These are phyloP conservation scores for Nakaseomyces uthaithaninus DNA, from an alignment of 1,139 yeast genomes.

Conservation along the genomic window DNA sequence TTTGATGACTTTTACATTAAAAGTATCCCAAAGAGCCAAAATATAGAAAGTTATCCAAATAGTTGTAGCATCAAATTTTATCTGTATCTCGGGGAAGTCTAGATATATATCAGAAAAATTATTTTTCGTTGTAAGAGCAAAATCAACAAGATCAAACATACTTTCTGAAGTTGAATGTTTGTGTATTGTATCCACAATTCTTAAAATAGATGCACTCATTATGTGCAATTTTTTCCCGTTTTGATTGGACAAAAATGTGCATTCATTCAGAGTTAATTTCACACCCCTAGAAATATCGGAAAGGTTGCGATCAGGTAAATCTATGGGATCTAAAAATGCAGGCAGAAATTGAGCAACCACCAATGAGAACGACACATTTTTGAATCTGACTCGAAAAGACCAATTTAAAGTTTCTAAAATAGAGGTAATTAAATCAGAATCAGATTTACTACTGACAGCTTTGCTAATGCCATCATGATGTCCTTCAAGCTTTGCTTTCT, in stretches of 20 bases:
- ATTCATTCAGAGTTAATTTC: constrained; percentile 18
- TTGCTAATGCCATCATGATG: neutral
- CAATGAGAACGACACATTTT: constrained; percentile 22
- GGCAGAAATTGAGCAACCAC: constrained; percentile 21
- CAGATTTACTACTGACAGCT: neutral
- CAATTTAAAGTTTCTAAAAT: constrained; percentile 13
- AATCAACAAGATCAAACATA: constrained; percentile 15
- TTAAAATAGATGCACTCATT: constrained; percentile 15
- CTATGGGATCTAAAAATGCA: constrained; percentile 21
- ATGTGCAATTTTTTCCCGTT: constrained; percentile 14
- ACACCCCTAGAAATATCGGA: constrained; percentile 23
- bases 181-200: constrained; percentile 19
- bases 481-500: neutral
- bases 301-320: constrained; percentile 16
- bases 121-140: constrained; percentile 9
- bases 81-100: constrained; percentile 15
- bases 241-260: constrained; percentile 12
- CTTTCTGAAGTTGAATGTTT: constrained; percentile 13
- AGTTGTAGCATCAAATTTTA: constrained; percentile 24
- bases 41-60: constrained; percentile 26
- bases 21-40: constrained; percentile 1
- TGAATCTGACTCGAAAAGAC: constrained; percentile 22
- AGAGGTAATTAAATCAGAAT: neutral
- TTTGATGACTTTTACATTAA: neutral
- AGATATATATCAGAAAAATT: constrained; percentile 7